Evolutionary conservation across 441 rosid genomes (phyloP).

Genomic region (Cnidoscolus chayamansa): DNA sequence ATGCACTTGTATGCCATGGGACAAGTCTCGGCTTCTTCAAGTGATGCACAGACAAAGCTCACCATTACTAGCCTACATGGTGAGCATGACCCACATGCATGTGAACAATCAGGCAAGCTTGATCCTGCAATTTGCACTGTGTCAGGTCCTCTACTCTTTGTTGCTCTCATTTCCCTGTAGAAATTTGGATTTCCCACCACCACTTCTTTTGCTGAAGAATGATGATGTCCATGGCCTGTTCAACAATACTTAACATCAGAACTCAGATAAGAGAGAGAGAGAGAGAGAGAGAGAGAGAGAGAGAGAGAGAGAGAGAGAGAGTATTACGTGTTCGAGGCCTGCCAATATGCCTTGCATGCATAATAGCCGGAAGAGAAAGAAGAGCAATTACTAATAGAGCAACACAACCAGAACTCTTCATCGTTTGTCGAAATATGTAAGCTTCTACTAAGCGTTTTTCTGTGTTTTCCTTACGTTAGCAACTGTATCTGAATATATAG

Average conservation of each 20-base stretch:
- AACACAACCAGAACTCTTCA: slow-evolving; percentile 35
- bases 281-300: too few relatives aligned
- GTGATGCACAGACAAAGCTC: slow-evolving; percentile 76
- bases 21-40: slow-evolving; percentile 82
- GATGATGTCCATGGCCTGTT: slow-evolving; percentile 37
- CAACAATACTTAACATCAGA: too few relatives aligned
- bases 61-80: slow-evolving; percentile 86
- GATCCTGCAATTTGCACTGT: slow-evolving; percentile 75
- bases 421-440: slow-evolving; percentile 15
- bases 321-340: slow-evolving; percentile 31
- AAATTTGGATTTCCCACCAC: slow-evolving; percentile 19
- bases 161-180: slow-evolving; percentile 25
- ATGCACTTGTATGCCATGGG: slow-evolving; percentile 91
- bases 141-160: slow-evolving; percentile 39
- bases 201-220: slow-evolving; percentile 18
- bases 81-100: slow-evolving; percentile 86
- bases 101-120: slow-evolving; percentile 83
- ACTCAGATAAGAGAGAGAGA: too few relatives aligned
- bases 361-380: slow-evolving; percentile 23
- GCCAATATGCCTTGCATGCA: slow-evolving; percentile 37
- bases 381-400: slow-evolving; percentile 26
- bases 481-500: too few relatives aligned
- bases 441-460: neutral
- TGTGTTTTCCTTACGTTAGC: neutral
- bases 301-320: neutral